Evolutionary conservation across 345 rosid species (phyloP).

Genomic region (Psidium guajava): DNA sequence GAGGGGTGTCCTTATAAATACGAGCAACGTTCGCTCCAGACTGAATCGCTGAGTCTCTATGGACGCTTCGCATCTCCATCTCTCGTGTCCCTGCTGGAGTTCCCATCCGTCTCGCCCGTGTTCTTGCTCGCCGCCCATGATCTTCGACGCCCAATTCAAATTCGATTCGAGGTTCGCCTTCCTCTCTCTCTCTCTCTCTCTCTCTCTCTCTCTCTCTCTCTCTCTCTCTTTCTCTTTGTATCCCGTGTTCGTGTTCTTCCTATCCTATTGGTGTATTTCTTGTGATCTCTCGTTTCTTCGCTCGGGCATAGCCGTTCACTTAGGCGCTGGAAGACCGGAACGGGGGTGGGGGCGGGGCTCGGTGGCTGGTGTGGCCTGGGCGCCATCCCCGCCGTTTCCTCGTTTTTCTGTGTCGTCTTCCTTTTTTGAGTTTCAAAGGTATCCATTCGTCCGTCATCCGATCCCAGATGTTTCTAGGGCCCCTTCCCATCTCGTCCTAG

Average conservation of each 20-base stretch:
- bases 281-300: background rate
- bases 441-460: background rate
- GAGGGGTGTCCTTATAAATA: background rate
- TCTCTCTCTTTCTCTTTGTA: background rate
- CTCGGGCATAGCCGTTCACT: background rate
- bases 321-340: background rate
- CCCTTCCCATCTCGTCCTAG: background rate
- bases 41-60: background rate
- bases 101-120: background rate
- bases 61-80: background rate
- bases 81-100: background rate
- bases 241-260: background rate
- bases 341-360: background rate
- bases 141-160: background rate
- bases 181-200: background rate
- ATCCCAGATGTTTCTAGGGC: background rate
- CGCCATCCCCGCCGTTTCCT: background rate
- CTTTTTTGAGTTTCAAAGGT: background rate
- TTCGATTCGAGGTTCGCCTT: background rate
- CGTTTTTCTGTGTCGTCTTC: no score
- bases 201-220: background rate
- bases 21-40: background rate
- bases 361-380: background rate
- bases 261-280: background rate
- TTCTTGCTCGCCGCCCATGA: background rate